A percentile compares a stretch with the other conserved stretches of the same genome.
These are phyloP conservation scores for Diplodia mutila DNA, from an alignment of 2,329 filamentous ascomycete genomes.

Conservation along the genomic window DNA sequence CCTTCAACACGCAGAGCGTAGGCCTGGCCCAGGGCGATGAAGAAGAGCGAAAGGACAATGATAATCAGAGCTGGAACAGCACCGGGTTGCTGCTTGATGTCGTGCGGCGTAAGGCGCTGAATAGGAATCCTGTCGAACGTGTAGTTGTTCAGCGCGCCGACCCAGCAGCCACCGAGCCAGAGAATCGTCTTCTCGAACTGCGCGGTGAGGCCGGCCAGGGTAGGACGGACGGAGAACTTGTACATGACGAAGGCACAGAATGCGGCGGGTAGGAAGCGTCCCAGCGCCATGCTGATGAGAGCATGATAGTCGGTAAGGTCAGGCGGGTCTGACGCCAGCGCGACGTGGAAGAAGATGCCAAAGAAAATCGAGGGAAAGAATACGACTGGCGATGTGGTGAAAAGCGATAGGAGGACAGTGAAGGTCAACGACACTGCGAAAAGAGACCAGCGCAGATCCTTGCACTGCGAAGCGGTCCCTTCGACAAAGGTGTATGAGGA, in stretches of 20 bases:
- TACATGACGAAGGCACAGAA: conserved; percentile 90
- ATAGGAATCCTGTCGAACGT: conserved; percentile 95
- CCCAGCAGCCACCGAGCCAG: conserved; percentile 89
- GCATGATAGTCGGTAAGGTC: conserved; percentile 66
- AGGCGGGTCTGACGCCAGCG: conserved; percentile 86
- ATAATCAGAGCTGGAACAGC: conserved; percentile 80
- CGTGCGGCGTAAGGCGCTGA: conserved; percentile 85
- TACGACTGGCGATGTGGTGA: conserved; percentile 74
- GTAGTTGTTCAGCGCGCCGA: conserved; percentile 91
- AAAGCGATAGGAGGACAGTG: conserved; percentile 75
- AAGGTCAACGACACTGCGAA: conserved; percentile 81
- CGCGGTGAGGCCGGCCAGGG: conserved; percentile 72
- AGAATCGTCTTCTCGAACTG: conserved; percentile 89
- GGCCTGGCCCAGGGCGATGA: conserved; percentile 73
- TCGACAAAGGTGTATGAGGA: conserved; percentile 78
- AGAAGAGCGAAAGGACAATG: conserved; percentile 71
- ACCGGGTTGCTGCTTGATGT: conserved; percentile 86
- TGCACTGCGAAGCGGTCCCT: conserved; percentile 67
- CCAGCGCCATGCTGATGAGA: conserved; percentile 76
- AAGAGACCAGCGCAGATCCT: conserved; percentile 82
- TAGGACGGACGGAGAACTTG: conserved; percentile 75
- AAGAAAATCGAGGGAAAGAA: conserved; percentile 87
- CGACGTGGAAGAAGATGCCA: conserved; percentile 86
- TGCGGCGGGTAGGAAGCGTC: conserved; percentile 81
- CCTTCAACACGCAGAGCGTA: conserved; percentile 87